Percentiles rank a stretch among this genome's conserved stretches.
These are phyloP conservation scores for Pachyrhizus erosus DNA, from an alignment of 306 rosid species.

Conservation along the genomic window DNA sequence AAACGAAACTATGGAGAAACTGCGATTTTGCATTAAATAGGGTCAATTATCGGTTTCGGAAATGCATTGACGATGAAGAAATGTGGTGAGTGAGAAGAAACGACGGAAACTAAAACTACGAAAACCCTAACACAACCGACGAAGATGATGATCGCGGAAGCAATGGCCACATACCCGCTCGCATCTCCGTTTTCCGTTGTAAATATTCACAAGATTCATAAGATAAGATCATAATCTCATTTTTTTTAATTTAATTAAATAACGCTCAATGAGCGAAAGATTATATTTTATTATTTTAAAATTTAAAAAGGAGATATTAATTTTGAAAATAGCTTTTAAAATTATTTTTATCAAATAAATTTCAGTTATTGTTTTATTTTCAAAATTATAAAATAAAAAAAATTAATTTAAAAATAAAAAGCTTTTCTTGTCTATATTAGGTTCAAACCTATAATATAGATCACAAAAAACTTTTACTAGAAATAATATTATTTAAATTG, in stretches of 20 bases:
- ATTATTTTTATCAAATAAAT: too few relatives aligned
- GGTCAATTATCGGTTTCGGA: background rate
- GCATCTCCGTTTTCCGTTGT: background rate
- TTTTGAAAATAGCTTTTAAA: too few relatives aligned
- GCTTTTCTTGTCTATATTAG: too few relatives aligned
- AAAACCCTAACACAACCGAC: slow-evolving; percentile 18
- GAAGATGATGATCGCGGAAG: background rate
- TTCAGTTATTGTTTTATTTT: too few relatives aligned
- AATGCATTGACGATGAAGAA: slow-evolving; percentile 4
- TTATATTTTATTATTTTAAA: too few relatives aligned
- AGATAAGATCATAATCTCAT: background rate
- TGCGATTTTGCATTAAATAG: background rate
- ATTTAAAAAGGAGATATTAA: too few relatives aligned
- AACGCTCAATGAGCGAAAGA: too few relatives aligned
- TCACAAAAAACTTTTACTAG: too few relatives aligned
- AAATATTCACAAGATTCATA: background rate
- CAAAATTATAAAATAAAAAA: too few relatives aligned
- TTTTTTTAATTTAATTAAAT: background rate
- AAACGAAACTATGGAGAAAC: slow-evolving; percentile 10
- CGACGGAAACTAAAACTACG: background rate
- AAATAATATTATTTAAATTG: too few relatives aligned
- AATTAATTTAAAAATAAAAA: too few relatives aligned
- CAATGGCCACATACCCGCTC: background rate
- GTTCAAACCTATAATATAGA: too few relatives aligned
- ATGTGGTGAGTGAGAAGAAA: background rate